Conservation (phyloP, 306 rosid genomes). For the Mucuna pruriens region DNA sequence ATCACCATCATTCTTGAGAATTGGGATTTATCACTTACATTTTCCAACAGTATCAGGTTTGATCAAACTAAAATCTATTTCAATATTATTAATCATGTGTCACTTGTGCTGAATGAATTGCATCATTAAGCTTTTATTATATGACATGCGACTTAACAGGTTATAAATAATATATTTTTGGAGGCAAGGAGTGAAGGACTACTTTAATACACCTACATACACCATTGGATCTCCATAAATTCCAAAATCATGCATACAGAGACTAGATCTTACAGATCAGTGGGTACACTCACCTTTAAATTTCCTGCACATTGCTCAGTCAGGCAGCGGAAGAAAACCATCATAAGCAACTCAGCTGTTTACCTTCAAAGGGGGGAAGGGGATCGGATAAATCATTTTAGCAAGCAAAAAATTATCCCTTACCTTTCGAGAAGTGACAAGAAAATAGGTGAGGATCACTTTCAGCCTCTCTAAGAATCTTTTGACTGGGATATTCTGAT, state of each 20-base stretch:
- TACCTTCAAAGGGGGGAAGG: constrained; percentile 6
- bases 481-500: constrained; percentile 76
- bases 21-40: not conserved
- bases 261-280: constrained; percentile 36
- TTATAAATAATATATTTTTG: not conserved
- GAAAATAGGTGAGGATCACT: constrained; percentile 82
- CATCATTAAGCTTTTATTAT: constrained; percentile 4
- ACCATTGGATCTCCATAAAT: constrained; percentile 16
- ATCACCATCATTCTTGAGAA: not conserved
- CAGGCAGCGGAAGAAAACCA: constrained; percentile 40
- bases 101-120: not conserved
- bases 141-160: not conserved
- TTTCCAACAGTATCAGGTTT: not conserved
- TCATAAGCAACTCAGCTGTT: constrained; percentile 42
- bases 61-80: not conserved
- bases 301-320: constrained; percentile 58
- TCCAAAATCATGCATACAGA: constrained; percentile 25
- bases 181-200: constrained; percentile 9
- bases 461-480: constrained; percentile 69
- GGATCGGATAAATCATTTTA: constrained; percentile 22
- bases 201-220: not conserved
- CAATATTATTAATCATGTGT: not conserved
- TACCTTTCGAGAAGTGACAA: constrained; percentile 75
- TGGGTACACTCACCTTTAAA: constrained; percentile 63
- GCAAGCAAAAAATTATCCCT: constrained; percentile 29